Evolutionary conservation across 495 filamentous ascomycete genomes (phyloP).

Genomic region (Polyplosphaeria fusca): DNA sequence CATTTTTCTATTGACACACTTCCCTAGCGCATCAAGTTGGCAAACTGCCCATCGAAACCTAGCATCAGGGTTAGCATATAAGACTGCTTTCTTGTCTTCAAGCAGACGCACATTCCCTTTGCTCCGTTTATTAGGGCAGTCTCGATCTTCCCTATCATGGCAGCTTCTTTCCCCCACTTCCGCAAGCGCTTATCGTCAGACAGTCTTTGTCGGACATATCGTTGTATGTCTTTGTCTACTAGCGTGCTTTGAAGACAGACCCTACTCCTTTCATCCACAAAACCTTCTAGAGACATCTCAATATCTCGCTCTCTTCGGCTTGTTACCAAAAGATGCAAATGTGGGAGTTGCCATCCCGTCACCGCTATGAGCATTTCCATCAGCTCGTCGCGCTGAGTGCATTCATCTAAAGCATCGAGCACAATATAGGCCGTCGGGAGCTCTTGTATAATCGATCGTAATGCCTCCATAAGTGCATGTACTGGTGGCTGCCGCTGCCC

Average conservation of each 20-base stretch:
- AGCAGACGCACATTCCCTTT: neutral
- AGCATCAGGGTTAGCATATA: neutral
- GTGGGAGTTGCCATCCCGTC: neutral
- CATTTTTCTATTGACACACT: neutral
- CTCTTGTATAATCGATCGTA: neutral
- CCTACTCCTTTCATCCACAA: neutral
- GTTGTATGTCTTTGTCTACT: constrained; percentile 5
- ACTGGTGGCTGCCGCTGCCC: constrained; percentile 1
- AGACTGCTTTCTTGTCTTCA: neutral
- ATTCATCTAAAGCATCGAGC: constrained; percentile 19
- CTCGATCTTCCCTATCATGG: neutral
- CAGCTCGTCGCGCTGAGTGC: neutral
- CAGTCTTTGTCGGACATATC: neutral
- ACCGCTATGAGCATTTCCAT: neutral
- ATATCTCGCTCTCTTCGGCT: constrained; percentile 11
- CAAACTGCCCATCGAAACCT: constrained; percentile 9
- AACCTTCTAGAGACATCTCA: neutral
- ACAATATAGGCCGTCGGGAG: neutral
- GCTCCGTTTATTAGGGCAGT: neutral
- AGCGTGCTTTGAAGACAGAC: neutral
- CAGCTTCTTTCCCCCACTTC: constrained; percentile 2
- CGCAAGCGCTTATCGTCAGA: neutral
- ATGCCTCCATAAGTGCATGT: neutral
- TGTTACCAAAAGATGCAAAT: constrained; percentile 2
- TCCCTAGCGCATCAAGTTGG: constrained; percentile 7